Conservation (phyloP, 2,329 filamentous ascomycete species). For the Plectosphaerella cucumerina region DNA sequence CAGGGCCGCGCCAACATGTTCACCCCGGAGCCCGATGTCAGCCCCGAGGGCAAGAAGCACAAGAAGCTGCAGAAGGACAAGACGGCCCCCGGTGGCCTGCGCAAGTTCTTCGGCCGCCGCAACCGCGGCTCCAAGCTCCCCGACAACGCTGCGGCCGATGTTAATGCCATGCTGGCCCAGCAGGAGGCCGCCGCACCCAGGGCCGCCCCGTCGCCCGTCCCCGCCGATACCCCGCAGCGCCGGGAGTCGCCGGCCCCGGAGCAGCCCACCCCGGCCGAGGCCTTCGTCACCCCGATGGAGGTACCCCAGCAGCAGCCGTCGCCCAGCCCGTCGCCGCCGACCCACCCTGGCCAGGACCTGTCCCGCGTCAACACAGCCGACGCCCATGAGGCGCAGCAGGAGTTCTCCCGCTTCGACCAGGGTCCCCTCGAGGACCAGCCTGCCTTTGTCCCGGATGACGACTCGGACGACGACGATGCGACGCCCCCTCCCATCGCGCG, state of each 20-base stretch:
- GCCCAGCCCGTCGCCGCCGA: conserved; percentile 18
- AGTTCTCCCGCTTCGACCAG: conserved; percentile 74
- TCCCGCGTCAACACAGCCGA: conserved; percentile 60
- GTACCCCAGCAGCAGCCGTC: conserved; percentile 9
- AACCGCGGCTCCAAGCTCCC: conserved; percentile 54
- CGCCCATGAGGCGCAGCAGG: conserved; percentile 52
- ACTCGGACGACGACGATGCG: conserved; percentile 38
- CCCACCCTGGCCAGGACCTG: conserved; percentile 40
- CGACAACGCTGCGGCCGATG: conserved; percentile 47
- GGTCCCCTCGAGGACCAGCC: conserved; percentile 84
- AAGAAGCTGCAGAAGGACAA: conserved; percentile 55
- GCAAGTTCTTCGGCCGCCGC: conserved; percentile 61
- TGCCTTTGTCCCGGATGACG: conserved; percentile 67
- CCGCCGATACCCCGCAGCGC: conserved; percentile 13
- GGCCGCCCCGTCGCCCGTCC: conserved; percentile 15
- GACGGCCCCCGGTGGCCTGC: conserved; percentile 44
- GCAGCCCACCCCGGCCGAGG: conserved; percentile 11
- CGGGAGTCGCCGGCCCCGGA: conserved; percentile 9
- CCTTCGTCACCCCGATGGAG: conserved; percentile 11
- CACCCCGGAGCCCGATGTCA: conserved; percentile 34
- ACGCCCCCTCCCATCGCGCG: conserved; percentile 49
- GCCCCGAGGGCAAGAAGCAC: conserved; percentile 40
- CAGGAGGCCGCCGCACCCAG: conserved; percentile 23
- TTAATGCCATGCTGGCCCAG: conserved; percentile 45
- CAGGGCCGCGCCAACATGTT: conserved; percentile 29